These are phyloP conservation scores for Nakaseomyces kungkrabaensis DNA, from an alignment of 1,139 yeast genomes.

Conservation along the genomic window DNA sequence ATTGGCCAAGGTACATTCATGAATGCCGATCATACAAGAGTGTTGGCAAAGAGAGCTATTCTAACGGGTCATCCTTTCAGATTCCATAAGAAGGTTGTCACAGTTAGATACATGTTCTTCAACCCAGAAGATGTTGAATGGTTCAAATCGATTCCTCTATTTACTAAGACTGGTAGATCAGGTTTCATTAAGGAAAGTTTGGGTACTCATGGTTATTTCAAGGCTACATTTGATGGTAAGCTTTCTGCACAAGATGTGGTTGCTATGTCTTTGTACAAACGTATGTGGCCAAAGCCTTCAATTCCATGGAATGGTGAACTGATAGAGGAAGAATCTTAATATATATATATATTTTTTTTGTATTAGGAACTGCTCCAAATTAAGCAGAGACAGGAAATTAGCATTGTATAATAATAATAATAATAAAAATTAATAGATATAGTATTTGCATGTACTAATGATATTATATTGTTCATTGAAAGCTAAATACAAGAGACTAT, in stretches of 20 bases:
- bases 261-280: conserved; percentile 87
- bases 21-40: conserved; percentile 76
- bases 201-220: conserved; percentile 98
- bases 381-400: too few species aligned
- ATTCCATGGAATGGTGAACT: conserved; percentile 14
- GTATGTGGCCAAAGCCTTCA: conserved; percentile 72
- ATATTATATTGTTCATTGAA: too few species aligned
- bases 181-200: conserved; percentile 91
- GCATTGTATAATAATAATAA: neutral
- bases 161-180: conserved; percentile 83
- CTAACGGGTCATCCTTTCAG: conserved; percentile 93
- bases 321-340: neutral
- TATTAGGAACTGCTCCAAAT: too few species aligned
- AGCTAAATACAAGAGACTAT: too few species aligned
- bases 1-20: conserved; percentile 87
- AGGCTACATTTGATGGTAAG: conserved; percentile 89
- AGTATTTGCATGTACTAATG: too few species aligned
- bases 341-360: too few species aligned
- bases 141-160: conserved; percentile 87
- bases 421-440: neutral
- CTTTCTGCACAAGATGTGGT: conserved; percentile 86
- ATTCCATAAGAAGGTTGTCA: conserved; percentile 85
- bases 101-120: conserved; percentile 96
- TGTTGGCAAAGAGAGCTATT: conserved; percentile 78
- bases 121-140: conserved; percentile 78